Evolutionary conservation across 176 grass and related monocot genomes (phyloP).

Genomic region (Avena sativa): DNA sequence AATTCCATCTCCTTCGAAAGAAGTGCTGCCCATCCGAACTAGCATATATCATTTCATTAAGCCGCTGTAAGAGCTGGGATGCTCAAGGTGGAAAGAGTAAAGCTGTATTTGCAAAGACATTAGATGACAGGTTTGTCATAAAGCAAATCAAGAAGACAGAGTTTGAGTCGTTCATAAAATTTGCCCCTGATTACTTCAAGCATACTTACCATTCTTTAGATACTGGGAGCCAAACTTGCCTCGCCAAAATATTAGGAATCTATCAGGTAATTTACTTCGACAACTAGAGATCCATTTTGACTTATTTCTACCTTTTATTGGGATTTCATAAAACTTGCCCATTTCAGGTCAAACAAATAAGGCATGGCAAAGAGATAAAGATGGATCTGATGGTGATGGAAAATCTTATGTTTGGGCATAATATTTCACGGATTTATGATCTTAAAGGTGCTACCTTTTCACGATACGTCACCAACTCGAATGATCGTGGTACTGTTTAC

Average conservation of each 20-base stretch:
- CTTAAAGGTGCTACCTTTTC: constrained; percentile 83
- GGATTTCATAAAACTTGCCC: constrained; percentile 35
- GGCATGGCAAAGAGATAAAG: constrained; percentile 81
- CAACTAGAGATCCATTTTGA: constrained; percentile 32
- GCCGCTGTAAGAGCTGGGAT: constrained; percentile 96
- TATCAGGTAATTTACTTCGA: constrained; percentile 79
- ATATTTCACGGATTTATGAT: constrained; percentile 81
- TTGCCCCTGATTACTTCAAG: constrained; percentile 89
- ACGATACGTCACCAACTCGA: constrained; percentile 53
- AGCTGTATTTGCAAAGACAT: constrained; percentile 88
- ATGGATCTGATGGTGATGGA: constrained; percentile 99
- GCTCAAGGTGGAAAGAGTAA: constrained; percentile 96
- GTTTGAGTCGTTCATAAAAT: constrained; percentile 93
- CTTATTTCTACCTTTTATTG: constrained; percentile 27
- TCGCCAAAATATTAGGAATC: constrained; percentile 93
- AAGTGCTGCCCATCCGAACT: constrained; percentile 91
- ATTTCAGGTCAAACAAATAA: constrained; percentile 71
- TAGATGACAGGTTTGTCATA: constrained; percentile 96
- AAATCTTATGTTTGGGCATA: constrained; percentile 91
- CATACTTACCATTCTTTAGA: constrained; percentile 79
- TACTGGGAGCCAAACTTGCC: constrained; percentile 85
- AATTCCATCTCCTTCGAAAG: constrained; percentile 76
- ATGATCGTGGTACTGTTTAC: constrained; percentile 63
- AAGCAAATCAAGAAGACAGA: constrained; percentile 99
- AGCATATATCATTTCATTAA: constrained; percentile 80